Evolutionary conservation across 2,329 filamentous ascomycete species (phyloP).

Genomic region (Cytospora piceae): DNA sequence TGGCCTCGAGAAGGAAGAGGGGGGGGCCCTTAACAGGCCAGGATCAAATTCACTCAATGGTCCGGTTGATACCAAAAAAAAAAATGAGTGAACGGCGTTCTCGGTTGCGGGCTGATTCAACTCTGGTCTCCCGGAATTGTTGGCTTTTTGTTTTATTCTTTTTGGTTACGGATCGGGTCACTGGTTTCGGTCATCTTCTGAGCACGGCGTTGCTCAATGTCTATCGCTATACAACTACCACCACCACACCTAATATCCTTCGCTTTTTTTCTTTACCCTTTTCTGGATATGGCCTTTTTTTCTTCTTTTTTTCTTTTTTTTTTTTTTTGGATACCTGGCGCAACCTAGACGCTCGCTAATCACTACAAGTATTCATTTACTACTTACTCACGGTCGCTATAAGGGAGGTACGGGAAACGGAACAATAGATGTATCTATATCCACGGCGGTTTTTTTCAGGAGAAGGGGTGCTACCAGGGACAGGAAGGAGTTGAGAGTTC

Average conservation of each 20-base stretch:
- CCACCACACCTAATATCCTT: conserved; percentile 26
- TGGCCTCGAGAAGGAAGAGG: neutral
- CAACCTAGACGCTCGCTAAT: conserved; percentile 28
- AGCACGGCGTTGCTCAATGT: conserved; percentile 23
- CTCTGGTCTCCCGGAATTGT: neutral
- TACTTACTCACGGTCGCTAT: conserved; percentile 26
- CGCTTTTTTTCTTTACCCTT: conserved; percentile 19
- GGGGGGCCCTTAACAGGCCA: neutral
- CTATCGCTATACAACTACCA: conserved; percentile 21
- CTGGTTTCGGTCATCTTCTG: conserved; percentile 19
- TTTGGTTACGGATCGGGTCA: conserved; percentile 14
- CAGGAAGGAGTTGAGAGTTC: conserved; percentile 2
- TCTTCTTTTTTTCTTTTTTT: neutral
- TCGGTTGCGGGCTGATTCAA: conserved; percentile 5
- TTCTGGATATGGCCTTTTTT: neutral
- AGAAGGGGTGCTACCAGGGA: conserved; percentile 1
- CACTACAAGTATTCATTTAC: conserved; percentile 22
- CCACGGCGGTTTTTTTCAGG: neutral
- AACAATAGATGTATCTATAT: conserved; percentile 24
- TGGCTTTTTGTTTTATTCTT: neutral
- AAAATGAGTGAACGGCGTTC: conserved; percentile 1
- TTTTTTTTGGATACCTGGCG: conserved; percentile 18
- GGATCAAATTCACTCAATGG: neutral
- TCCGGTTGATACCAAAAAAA: conserved; percentile 2
- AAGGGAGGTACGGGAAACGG: conserved; percentile 8